Percentiles rank a stretch among this genome's conserved stretches.
Evolutionary conservation across 305 asterid genomes (phyloP).

Genomic region (Solanum hybrid): DNA sequence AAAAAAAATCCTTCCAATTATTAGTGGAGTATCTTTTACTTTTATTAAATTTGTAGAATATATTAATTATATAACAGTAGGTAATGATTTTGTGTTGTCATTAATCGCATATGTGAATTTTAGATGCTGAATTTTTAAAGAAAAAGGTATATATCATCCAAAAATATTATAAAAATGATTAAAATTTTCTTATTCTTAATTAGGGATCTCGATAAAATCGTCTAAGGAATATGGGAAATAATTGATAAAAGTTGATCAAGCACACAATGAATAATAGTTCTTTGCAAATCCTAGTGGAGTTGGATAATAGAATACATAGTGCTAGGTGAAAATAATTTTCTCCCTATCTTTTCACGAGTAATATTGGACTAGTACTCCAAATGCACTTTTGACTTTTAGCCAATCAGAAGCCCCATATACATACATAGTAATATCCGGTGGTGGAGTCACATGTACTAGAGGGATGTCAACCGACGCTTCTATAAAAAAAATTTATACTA

Average conservation of each 20-base stretch:
- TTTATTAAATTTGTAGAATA: background rate
- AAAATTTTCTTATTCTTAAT: no score
- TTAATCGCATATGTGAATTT: background rate
- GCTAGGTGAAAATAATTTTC: background rate
- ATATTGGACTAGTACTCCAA: background rate
- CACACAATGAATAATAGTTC: background rate
- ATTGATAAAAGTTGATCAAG: background rate
- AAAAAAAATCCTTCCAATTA: background rate
- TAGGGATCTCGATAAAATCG: no score
- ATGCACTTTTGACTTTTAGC: background rate
- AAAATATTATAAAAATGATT: background rate
- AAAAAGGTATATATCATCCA: background rate
- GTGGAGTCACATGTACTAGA: background rate
- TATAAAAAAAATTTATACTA: background rate
- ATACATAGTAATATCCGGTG: background rate
- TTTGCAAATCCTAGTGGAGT: background rate
- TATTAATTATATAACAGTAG: background rate
- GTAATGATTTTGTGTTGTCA: background rate
- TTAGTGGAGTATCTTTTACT: background rate
- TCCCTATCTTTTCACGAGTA: background rate
- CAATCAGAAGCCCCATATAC: background rate
- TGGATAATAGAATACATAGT: background rate
- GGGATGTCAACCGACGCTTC: background rate
- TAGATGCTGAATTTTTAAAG: background rate
- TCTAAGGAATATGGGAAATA: background rate